These are phyloP conservation scores for Didymella exigua DNA, from an alignment of 2,329 filamentous ascomycete genomes.

Conservation along the genomic window DNA sequence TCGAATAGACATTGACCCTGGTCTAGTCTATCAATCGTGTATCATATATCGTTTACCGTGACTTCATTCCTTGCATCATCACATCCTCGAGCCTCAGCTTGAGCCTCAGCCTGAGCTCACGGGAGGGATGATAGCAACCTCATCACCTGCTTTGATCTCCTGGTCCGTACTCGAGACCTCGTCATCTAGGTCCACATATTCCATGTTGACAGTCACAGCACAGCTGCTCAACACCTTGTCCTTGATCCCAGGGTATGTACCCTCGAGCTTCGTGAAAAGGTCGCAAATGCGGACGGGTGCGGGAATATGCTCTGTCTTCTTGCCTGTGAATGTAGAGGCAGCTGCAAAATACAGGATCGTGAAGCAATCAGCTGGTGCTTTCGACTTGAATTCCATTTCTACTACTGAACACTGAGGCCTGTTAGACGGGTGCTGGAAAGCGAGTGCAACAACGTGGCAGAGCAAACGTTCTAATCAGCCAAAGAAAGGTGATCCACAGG, in stretches of 20 bases:
- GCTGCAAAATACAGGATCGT: conserved; percentile 82
- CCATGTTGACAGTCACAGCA: conserved; percentile 78
- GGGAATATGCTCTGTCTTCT: conserved; percentile 66
- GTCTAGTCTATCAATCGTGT: background rate
- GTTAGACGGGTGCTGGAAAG: conserved; percentile 21
- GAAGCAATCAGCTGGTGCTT: conserved; percentile 69
- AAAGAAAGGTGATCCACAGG: conserved; percentile 42
- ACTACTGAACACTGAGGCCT: conserved; percentile 5
- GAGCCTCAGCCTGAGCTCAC: conserved; percentile 86
- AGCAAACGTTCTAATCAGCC: conserved; percentile 34
- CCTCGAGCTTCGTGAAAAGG: conserved; percentile 72
- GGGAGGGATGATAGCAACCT: conserved; percentile 85
- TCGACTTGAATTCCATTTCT: conserved; percentile 49
- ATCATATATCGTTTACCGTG: background rate
- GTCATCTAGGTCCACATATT: conserved; percentile 74
- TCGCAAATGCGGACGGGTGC: conserved; percentile 68
- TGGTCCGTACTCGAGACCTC: conserved; percentile 52
- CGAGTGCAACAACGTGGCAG: background rate
- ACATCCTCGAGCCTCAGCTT: background rate
- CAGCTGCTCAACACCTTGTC: conserved; percentile 72
- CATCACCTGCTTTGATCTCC: conserved; percentile 73
- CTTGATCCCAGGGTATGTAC: conserved; percentile 71
- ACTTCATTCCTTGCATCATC: background rate
- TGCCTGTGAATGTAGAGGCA: conserved; percentile 73
- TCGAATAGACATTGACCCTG: background rate